A percentile compares a stretch with the other conserved stretches of the same genome.
Conservation (phyloP, 495 filamentous ascomycete species). For the Aspergillus biplanus region DNA sequence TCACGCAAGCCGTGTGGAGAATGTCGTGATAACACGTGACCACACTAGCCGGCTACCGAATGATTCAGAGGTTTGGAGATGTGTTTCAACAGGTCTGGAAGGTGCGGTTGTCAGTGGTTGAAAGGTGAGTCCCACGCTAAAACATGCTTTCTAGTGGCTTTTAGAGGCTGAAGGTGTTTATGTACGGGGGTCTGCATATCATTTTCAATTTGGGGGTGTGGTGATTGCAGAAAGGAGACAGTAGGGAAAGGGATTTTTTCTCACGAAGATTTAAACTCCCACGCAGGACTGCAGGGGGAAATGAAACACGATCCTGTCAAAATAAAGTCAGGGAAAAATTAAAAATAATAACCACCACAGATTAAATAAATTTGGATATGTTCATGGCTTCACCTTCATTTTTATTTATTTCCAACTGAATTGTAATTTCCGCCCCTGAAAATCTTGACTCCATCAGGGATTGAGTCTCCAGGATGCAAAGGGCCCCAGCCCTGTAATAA, state of each 20-base stretch:
- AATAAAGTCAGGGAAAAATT: too few species aligned
- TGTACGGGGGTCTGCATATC: not conserved
- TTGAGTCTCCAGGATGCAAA: not conserved
- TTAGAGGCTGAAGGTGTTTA: conserved; percentile 3
- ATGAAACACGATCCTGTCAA: too few species aligned
- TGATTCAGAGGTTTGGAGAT: not conserved
- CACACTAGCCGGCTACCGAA: not conserved
- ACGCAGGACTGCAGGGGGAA: too few species aligned
- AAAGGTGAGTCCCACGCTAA: not conserved
- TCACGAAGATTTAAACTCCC: too few species aligned
- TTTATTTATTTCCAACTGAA: not conserved
- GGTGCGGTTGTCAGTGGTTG: too few species aligned
- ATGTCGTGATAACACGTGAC: conserved; percentile 35
- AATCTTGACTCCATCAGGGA: conserved; percentile 24
- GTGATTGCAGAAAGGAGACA: too few species aligned
- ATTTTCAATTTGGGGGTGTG: too few species aligned
- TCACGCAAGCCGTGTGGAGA: conserved; percentile 32
- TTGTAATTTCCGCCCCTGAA: conserved; percentile 25
- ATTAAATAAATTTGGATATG: not conserved
- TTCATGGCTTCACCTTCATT: not conserved
- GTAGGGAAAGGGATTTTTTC: too few species aligned
- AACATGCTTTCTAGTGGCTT: not conserved
- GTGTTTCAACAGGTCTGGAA: not conserved
- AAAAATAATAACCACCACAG: not conserved
- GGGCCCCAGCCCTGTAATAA: not conserved